A percentile compares a stretch with the other conserved stretches of the same genome.
These are phyloP conservation scores for Plectosphaerella cucumerina DNA, from an alignment of 2,329 filamentous ascomycete genomes.

Conservation along the genomic window DNA sequence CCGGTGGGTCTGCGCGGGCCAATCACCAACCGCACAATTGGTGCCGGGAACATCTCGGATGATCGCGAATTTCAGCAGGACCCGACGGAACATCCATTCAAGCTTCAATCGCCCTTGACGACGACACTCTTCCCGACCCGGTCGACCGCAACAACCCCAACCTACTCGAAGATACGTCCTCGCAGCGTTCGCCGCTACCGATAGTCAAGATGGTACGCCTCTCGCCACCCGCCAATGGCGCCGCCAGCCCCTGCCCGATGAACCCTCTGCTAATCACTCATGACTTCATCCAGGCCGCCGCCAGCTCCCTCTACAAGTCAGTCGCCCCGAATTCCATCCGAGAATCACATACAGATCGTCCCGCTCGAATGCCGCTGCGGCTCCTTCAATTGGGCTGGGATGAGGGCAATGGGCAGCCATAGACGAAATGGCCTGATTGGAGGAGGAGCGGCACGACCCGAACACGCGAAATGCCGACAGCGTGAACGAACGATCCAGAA, in stretches of 20 bases:
- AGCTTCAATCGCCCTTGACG: not conserved
- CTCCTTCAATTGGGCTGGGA: no score
- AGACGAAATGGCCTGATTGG: no score
- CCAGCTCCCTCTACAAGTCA: constrained; percentile 34
- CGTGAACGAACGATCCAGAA: constrained; percentile 9
- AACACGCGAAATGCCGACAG: constrained; percentile 15
- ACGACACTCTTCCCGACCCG: constrained; percentile 8
- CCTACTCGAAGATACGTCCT: not conserved
- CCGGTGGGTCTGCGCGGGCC: not conserved
- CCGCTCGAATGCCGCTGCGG: no score
- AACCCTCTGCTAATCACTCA: constrained; percentile 29
- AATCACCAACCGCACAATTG: constrained; percentile 10
- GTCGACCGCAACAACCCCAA: constrained; percentile 3
- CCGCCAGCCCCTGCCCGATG: not conserved
- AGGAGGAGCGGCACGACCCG: no score
- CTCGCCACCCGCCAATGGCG: not conserved
- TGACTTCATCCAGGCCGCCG: constrained; percentile 26
- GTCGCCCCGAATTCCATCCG: constrained; percentile 14
- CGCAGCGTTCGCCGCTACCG: not conserved
- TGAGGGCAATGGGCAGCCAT: no score
- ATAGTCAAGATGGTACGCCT: constrained; percentile 31
- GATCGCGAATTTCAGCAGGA: constrained; percentile 16
- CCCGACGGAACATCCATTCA: not conserved
- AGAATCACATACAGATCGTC: no score
- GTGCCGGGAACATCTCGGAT: constrained; percentile 13